Percentiles rank a stretch among this genome's conserved stretches.
These are phyloP conservation scores for Elaeis oleifera DNA, from an alignment of 202 grass and related monocot species.

Conservation along the genomic window DNA sequence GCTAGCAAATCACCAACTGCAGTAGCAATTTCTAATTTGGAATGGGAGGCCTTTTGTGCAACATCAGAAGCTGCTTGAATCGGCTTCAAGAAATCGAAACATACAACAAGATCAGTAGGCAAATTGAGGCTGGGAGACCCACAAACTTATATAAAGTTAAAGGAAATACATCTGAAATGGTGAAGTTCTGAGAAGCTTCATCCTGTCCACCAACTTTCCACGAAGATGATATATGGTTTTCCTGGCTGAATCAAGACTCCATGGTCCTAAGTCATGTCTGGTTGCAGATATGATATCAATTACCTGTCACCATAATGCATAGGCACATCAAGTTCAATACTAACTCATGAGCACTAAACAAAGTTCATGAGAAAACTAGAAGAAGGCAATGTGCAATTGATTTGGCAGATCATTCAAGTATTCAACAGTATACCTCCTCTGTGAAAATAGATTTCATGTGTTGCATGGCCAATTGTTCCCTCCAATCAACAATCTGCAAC, in stretches of 20 bases:
- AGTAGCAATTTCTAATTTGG: neutral
- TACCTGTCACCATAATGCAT: neutral
- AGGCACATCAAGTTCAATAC: neutral
- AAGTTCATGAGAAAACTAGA: neutral
- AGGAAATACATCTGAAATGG: neutral
- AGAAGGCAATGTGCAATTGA: too few relatives aligned
- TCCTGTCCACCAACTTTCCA: neutral
- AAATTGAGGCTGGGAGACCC: too few relatives aligned
- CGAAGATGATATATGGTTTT: neutral
- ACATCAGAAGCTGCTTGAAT: too few relatives aligned
- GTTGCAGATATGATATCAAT: neutral
- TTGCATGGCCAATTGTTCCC: slow-evolving; percentile 18
- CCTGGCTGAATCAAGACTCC: neutral
- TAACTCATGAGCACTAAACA: neutral
- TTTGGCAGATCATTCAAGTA: neutral
- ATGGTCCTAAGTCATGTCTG: neutral
- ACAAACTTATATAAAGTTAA: neutral
- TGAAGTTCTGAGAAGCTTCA: neutral
- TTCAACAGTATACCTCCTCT: slow-evolving; percentile 19
- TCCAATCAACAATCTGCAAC: slow-evolving; percentile 16
- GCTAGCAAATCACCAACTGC: neutral
- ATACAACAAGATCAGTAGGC: too few relatives aligned
- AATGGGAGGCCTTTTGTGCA: neutral
- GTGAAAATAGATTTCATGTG: slow-evolving; percentile 27
- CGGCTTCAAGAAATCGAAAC: too few relatives aligned